Conservation (phyloP, 2,329 filamentous ascomycete genomes). For the Grosmannia penicillata region DNA sequence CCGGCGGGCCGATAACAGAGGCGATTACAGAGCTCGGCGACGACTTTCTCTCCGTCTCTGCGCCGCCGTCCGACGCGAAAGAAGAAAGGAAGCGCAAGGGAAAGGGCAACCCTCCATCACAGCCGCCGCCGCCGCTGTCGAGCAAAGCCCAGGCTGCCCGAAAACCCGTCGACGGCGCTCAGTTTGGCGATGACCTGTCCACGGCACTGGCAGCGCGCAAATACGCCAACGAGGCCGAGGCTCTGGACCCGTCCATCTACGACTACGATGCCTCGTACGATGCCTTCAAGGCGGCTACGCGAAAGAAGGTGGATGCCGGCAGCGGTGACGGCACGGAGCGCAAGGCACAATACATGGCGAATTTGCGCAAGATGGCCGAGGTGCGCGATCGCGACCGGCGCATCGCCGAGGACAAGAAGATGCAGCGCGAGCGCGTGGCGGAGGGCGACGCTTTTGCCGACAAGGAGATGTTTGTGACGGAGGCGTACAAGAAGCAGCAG, state of each 20-base stretch:
- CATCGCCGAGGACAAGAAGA: constrained; percentile 66
- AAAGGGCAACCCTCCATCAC: constrained; percentile 13
- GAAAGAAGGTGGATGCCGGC: constrained; percentile 30
- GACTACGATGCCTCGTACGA: constrained; percentile 79
- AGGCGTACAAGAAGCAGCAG: constrained; percentile 68
- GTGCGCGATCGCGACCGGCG: constrained; percentile 63
- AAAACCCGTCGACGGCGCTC: too few relatives aligned
- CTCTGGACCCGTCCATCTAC: constrained; percentile 61
- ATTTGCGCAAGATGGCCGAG: constrained; percentile 57
- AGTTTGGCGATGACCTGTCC: constrained; percentile 53
- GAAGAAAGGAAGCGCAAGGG: constrained; percentile 1
- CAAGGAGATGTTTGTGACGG: constrained; percentile 78
- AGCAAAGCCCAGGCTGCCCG: constrained; percentile 14
- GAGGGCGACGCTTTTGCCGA: constrained; percentile 70
- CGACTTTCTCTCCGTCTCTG: constrained; percentile 22
- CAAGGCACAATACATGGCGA: constrained; percentile 67
- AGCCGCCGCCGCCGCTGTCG: constrained; percentile 21
- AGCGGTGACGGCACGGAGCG: constrained; percentile 41
- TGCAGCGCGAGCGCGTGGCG: constrained; percentile 61
- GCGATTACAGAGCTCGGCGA: constrained; percentile 45
- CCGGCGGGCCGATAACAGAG: constrained; percentile 26
- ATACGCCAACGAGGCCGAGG: constrained; percentile 48
- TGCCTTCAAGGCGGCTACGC: constrained; percentile 48
- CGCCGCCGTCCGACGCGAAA: constrained; percentile 11
- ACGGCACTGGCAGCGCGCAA: constrained; percentile 47